These are phyloP conservation scores for Arachis stenosperma DNA, from an alignment of 306 rosid species.

Conservation along the genomic window DNA sequence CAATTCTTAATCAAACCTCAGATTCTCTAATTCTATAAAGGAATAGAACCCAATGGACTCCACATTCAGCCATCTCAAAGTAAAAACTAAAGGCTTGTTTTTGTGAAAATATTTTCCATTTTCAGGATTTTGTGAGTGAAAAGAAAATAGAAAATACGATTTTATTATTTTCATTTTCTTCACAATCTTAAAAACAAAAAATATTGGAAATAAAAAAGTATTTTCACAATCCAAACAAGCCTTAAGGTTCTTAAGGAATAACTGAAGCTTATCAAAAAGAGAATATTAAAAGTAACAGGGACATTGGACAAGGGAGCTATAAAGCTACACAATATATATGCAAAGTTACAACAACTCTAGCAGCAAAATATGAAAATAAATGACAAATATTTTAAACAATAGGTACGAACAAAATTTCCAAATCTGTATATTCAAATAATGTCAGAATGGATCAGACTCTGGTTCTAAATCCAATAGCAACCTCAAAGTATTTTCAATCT, in stretches of 20 bases:
- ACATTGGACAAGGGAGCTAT: not conserved
- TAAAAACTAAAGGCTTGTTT: not conserved
- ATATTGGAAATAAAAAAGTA: too few relatives aligned
- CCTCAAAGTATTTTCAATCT: slow-evolving; percentile 96
- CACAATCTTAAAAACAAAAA: too few relatives aligned
- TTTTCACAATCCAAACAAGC: too few relatives aligned
- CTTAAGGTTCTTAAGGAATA: not conserved
- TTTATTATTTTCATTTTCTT: too few relatives aligned
- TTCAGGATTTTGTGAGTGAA: too few relatives aligned
- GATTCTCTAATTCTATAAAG: slow-evolving; percentile 81
- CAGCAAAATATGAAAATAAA: slow-evolving; percentile 26
- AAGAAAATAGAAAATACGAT: too few relatives aligned
- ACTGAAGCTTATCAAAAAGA: slow-evolving; percentile 14
- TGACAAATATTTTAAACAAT: slow-evolving; percentile 29
- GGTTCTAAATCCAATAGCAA: slow-evolving; percentile 91
- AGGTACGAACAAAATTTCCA: not conserved
- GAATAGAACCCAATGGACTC: slow-evolving; percentile 36
- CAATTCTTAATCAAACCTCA: slow-evolving; percentile 94
- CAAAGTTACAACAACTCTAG: slow-evolving; percentile 32
- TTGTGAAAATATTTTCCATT: too few relatives aligned
- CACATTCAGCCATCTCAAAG: slow-evolving; percentile 34
- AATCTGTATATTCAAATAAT: slow-evolving; percentile 91
- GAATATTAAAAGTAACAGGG: not conserved
- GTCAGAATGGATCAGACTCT: slow-evolving; percentile 97
- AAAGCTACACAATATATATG: not conserved